These are phyloP conservation scores for Daedalea quercina DNA, from an alignment of 768 basidiomycete species.

Conservation along the genomic window DNA sequence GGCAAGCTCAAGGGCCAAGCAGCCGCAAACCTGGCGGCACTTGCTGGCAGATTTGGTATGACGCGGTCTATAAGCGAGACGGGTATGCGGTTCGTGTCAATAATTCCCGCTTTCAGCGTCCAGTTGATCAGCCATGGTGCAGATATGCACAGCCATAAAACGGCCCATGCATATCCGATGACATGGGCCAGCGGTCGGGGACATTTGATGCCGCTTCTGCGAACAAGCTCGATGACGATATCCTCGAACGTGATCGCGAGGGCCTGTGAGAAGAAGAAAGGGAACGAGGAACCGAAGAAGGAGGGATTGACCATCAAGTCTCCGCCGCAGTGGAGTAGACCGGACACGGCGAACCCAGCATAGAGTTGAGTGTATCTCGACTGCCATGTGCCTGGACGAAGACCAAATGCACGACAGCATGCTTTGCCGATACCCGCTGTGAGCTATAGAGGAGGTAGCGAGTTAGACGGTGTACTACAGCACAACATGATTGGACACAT, in stretches of 20 bases:
- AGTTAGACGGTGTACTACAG: too few relatives aligned
- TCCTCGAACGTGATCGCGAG: constrained; percentile 31
- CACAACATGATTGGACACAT: background rate
- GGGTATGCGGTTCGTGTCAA: background rate
- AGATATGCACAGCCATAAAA: constrained; percentile 8
- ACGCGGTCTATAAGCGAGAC: constrained; percentile 2
- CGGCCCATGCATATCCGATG: constrained; percentile 10
- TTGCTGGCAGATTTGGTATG: background rate
- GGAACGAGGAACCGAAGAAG: constrained; percentile 10
- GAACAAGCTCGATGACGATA: constrained; percentile 16
- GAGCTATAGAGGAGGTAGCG: constrained; percentile 12
- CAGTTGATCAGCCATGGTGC: constrained; percentile 4
- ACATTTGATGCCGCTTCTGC: background rate
- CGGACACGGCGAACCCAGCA: constrained; percentile 29
- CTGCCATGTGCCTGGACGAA: constrained; percentile 19
- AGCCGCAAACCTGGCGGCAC: too few relatives aligned
- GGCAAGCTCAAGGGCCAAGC: too few relatives aligned
- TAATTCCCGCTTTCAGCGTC: background rate
- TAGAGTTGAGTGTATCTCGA: constrained; percentile 29
- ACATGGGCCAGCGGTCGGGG: background rate
- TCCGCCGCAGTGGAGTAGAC: constrained; percentile 26
- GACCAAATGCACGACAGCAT: constrained; percentile 12
- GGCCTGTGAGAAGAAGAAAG: constrained; percentile 27
- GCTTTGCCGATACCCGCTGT: constrained; percentile 22
- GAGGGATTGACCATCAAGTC: constrained; percentile 23